Conservation (phyloP, 176 grass and related monocot genomes). For the Typha latifolia region DNA sequence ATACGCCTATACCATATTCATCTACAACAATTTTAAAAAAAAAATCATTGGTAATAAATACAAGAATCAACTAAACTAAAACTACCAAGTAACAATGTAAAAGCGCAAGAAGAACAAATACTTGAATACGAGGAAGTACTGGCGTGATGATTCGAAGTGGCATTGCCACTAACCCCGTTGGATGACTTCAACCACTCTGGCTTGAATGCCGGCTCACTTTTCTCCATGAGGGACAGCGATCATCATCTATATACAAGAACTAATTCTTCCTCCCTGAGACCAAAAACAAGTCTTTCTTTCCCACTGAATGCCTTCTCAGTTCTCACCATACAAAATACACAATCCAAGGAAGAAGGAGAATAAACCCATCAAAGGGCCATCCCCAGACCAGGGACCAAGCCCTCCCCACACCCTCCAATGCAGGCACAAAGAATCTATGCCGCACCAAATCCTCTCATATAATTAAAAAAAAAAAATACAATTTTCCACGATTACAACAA, state of each 20-base stretch:
- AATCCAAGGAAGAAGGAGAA: background rate
- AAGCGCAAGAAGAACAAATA: slow-evolving; percentile 5
- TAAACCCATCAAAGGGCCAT: background rate
- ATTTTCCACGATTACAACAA: background rate
- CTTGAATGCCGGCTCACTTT: slow-evolving; percentile 32
- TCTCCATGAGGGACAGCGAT: slow-evolving; percentile 25
- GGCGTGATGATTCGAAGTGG: slow-evolving; percentile 12
- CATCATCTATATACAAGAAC: slow-evolving; percentile 26
- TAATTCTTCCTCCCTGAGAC: background rate
- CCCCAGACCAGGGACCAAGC: background rate
- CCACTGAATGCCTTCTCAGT: background rate
- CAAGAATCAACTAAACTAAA: slow-evolving; percentile 3
- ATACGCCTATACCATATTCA: slow-evolving; percentile 28
- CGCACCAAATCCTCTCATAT: background rate
- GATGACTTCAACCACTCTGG: slow-evolving; percentile 39
- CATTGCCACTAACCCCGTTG: slow-evolving; percentile 14
- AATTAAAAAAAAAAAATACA: background rate
- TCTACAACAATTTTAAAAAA: slow-evolving; percentile 12
- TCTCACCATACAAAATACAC: background rate
- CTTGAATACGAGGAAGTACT: slow-evolving; percentile 18
- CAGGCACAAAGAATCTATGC: background rate
- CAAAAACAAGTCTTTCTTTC: background rate
- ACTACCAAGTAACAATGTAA: background rate
- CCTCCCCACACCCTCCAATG: background rate
- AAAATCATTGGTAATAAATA: background rate